Evolutionary conservation across 176 grass and related monocot genomes (phyloP).

Genomic region (Eragrostis curvula): DNA sequence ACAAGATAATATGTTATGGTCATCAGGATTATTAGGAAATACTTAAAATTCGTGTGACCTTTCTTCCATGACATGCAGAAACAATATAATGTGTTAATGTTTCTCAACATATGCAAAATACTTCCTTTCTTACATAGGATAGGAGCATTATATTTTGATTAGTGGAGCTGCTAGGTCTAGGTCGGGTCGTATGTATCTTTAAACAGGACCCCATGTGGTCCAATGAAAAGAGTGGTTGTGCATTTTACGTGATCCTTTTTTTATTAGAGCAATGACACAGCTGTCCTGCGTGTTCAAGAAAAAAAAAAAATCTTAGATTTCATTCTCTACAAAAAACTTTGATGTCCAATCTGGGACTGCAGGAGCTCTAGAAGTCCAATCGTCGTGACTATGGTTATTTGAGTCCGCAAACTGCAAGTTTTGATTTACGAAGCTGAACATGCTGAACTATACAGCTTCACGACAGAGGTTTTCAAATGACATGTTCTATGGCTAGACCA

Average conservation of each 20-base stretch:
- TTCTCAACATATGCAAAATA: not conserved
- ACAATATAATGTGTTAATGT: not conserved
- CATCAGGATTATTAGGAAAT: not conserved
- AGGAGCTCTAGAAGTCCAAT: not conserved
- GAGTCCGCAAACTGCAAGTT: not conserved
- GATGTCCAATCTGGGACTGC: not conserved
- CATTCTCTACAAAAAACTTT: not conserved
- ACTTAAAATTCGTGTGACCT: slow-evolving; percentile 2
- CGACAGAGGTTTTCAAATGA: slow-evolving; percentile 9
- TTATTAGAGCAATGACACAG: no score
- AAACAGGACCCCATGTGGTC: no score
- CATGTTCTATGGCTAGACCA: not conserved
- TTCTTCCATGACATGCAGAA: not conserved
- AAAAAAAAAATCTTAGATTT: not conserved
- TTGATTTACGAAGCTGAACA: not conserved
- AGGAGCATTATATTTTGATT: no score
- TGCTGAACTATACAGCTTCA: not conserved
- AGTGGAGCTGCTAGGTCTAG: no score
- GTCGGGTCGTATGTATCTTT: no score
- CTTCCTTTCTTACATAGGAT: not conserved
- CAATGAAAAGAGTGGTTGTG: no score
- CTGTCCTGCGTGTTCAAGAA: no score
- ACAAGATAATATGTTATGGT: not conserved
- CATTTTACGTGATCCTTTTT: no score
- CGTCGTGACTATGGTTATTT: not conserved